Conservation (phyloP, 2,329 filamentous ascomycete species). For the Trichoderma sp. region DNA sequence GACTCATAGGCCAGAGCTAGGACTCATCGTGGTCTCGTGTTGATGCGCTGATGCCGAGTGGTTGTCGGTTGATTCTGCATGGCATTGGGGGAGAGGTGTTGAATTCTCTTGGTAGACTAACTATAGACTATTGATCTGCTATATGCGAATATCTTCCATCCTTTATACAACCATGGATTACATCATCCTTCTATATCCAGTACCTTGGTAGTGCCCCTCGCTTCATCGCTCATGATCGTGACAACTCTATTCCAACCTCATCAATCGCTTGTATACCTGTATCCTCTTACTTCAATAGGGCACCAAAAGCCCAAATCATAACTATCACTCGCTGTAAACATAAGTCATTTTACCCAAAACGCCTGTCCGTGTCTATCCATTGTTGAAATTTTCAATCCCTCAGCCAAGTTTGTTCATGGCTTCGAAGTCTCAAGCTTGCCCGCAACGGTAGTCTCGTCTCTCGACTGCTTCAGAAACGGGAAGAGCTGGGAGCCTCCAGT, state of each 20-base stretch:
- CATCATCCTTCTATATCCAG: background rate
- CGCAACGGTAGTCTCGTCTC: slow-evolving; percentile 71
- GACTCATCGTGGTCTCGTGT: background rate
- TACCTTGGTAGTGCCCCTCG: background rate
- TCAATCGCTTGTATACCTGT: background rate
- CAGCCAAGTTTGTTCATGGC: background rate
- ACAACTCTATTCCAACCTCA: background rate
- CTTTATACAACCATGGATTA: background rate
- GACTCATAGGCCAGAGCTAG: slow-evolving; percentile 1
- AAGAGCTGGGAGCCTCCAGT: slow-evolving; percentile 87
- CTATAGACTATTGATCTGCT: background rate
- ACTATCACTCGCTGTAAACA: background rate
- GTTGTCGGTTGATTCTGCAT: background rate
- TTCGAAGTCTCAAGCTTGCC: slow-evolving; percentile 33
- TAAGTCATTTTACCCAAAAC: background rate
- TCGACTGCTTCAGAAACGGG: slow-evolving; percentile 84
- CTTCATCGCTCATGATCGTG: background rate
- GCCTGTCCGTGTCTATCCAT: background rate
- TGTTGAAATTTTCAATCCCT: background rate
- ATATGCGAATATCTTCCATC: background rate
- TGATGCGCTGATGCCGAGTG: background rate
- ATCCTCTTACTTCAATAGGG: background rate
- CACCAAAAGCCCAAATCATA: background rate
- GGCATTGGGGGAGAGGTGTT: background rate
- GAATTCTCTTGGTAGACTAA: background rate